Conservation (phyloP, 495 filamentous ascomycete genomes). For the Daldinia caldariorum region DNA sequence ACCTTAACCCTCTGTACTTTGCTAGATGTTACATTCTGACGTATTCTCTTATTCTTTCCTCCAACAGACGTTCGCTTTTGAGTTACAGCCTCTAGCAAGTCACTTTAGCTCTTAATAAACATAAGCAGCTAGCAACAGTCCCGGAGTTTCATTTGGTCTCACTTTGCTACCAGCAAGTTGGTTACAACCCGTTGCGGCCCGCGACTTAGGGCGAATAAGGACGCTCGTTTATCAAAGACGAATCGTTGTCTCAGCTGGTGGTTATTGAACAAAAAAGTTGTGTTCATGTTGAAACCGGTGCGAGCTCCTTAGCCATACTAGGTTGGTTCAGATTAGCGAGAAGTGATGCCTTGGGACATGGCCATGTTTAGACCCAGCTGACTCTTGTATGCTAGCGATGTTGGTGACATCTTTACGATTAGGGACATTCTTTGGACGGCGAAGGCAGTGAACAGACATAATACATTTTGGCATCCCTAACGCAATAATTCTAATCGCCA, state of each 20-base stretch:
- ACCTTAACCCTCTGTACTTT: background rate
- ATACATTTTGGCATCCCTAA: constrained; percentile 3
- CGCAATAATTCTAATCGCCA: background rate
- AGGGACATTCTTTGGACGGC: background rate
- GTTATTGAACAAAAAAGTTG: background rate
- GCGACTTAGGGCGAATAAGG: background rate
- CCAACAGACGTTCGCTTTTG: background rate
- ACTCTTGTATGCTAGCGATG: background rate
- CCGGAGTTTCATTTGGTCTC: constrained; percentile 22
- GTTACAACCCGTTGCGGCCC: background rate
- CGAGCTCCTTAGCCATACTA: background rate
- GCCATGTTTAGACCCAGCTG: background rate
- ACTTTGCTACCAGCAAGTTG: background rate
- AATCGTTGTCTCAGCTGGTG: constrained; percentile 13
- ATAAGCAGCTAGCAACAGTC: background rate
- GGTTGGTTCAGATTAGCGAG: background rate
- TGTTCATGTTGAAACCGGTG: background rate
- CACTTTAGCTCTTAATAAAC: background rate
- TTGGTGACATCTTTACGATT: background rate
- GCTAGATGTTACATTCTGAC: background rate
- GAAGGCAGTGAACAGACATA: background rate
- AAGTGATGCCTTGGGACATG: background rate
- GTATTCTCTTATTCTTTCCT: background rate
- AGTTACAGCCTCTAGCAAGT: background rate
- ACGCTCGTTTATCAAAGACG: background rate